phyloP scores from a whole-genome alignment of 1,139 yeast species.

The Debaryomyces sp. region DNA sequence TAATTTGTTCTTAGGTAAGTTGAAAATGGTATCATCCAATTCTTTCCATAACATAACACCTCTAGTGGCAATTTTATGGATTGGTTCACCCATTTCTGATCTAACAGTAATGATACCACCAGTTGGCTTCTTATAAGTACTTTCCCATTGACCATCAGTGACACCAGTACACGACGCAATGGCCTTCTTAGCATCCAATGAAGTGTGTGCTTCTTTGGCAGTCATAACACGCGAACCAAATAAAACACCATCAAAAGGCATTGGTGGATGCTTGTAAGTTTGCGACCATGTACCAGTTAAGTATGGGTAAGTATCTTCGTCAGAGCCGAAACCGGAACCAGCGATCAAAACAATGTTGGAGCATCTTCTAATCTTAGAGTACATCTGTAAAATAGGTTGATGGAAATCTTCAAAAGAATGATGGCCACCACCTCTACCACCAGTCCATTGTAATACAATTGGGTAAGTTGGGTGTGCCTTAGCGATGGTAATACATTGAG shows the following conservation, averaged over 20 bases:
- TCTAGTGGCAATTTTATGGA: conserved; percentile 97
- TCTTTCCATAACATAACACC: conserved; percentile 98
- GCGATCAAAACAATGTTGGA: conserved; percentile 87
- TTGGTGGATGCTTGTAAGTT: conserved; percentile 85
- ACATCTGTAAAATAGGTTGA: conserved; percentile 94
- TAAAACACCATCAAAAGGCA: conserved; percentile 98
- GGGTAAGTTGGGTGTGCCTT: conserved; percentile 97
- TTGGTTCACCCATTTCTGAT: conserved; percentile 99
- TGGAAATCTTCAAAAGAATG: conserved; percentile 99
- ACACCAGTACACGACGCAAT: conserved; percentile 93
- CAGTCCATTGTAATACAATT: conserved; percentile 98
- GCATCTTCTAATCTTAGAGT: conserved; percentile 90
- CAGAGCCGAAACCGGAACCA: conserved; percentile 98
- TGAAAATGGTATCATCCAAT: conserved; percentile 90
- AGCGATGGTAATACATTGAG: conserved; percentile 86
- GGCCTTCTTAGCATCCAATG: conserved; percentile 90
- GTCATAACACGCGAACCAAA: conserved; percentile 98
- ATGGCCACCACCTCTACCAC: conserved; percentile 99
- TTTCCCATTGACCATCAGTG: conserved; percentile 86
- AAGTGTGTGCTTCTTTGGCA: conserved; percentile 93
- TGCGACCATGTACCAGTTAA: conserved; percentile 96
- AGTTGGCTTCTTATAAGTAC: conserved; percentile 89
- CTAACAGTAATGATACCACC: conserved; percentile 96
- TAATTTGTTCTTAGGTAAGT: conserved; percentile 86
- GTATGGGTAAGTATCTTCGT: conserved; percentile 95